Evolutionary conservation across 257 asterid species (phyloP), one percentile per base, ranked within the genome.

Genomic region (Fraxinus quadrangulata): DNA sequence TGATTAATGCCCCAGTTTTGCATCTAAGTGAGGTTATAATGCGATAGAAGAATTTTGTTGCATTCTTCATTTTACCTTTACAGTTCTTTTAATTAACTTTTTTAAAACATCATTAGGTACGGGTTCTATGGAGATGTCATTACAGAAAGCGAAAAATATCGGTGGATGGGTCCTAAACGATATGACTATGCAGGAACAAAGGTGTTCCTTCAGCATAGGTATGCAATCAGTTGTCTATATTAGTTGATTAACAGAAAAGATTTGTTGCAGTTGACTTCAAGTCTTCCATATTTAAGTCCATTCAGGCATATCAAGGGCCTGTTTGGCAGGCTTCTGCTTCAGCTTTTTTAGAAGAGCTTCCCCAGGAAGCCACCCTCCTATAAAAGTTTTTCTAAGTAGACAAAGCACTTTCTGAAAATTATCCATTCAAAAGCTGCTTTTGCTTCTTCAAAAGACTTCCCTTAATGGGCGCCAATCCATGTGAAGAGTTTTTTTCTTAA

Each of bases 91-190:
- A 69, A 28, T 45, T 76, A 54, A 72, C 73, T 21, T 73, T 74
- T 79, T 67, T 54, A 9, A 79, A 67, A 59, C 65, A 81, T 72
- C 73, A 77, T 84, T 80, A 93, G 98, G 89, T 96, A 96, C 75
- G 99, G 99, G 23, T 95, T 95, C 85, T 95, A 95, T 81, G 99
- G 99, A 70, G 99, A 96, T 86, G 98, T 96, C 85, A 90, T 96
- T 39, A 87, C 94, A 9, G 99, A 96, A 89, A 96, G 99, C 51
- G 97, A 96, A 81, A 93, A 93, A 75, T 89, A 87, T 82, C 90
- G 98, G 34, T 93, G 99, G 99, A 92, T 96, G 99, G 98, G 99
- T 73, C 99, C 99, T 2, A 88, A 85, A 77, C 85, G 97, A 67
- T 96, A 96, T 79, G 99, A 96, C 83, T 93, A 84, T 70, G 98